Base-by-base conservation (phyloP, 2,329 filamentous ascomycete species). In the Pseudophaeomoniella oleicola region DNA sequence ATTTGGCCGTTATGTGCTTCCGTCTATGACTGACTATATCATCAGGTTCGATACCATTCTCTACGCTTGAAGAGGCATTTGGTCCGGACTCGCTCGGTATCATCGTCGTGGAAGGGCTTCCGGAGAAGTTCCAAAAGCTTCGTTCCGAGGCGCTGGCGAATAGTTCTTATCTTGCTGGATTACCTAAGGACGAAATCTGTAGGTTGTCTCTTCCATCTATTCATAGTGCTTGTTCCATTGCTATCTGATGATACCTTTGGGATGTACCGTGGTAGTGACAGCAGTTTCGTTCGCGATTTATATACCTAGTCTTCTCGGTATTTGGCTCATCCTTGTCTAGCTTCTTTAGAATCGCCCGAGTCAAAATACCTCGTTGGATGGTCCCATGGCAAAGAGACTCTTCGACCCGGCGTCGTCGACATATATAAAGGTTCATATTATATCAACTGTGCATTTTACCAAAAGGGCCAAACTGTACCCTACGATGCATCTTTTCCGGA, bases 51-150 rank as follows among this genome's bases (percentile, higher is more conserved):
- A 52, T 67, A 32, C 55, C 62, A 4, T 64, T 63, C 41, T 51
- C 58, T 13, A 59, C 57, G 6, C 53, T 67, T 10, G 57, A 61
- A 19, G 54, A 80, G 47, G 90, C 90, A 0, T 96, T 98, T 54
- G 90, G 90, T 0, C 85, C 87, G 2, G 75, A 82, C 16, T 94
- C 86, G 2, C 66, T 96, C 10, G 90, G 90, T 0, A 94, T 98
- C 36, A 78, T 98, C 38, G 65, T 96, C n/a, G 87, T 98, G 34
- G 85, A 81, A 53, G 83, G 86, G 53, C 72, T 96, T 0, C 83
- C 86, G 0, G 43, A 67, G 4, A 66, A 74, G 36, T 98, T 93
- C 49, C 58, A 70, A 11, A 59, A 69, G n/a, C 63, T 94, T 31
- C 74, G 90, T 42, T 72, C 72, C 40, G 71, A 72, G 41, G 71